Conservation (phyloP, 805 yeast genomes). For the Spathaspora boniae region DNA sequence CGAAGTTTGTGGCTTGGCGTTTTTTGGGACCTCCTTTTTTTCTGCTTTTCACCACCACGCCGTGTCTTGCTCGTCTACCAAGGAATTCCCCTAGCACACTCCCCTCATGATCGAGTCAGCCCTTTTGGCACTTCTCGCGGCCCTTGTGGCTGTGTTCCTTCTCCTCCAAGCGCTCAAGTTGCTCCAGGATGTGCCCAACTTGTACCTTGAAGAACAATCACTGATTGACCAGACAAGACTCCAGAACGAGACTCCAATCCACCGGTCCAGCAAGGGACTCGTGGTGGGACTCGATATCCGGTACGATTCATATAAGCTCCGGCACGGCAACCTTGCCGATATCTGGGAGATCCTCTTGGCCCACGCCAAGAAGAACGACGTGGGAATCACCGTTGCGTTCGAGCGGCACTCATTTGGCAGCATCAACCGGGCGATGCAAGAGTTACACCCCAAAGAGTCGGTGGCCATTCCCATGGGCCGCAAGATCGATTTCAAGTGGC, state of each 20-base stretch:
- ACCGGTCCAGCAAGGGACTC: conserved; percentile 69
- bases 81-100: too few relatives aligned
- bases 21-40: too few relatives aligned
- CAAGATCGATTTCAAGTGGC: conserved; percentile 6
- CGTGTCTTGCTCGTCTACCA: too few relatives aligned
- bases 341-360: conserved; percentile 55
- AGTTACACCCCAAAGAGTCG: conserved; percentile 1
- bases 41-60: too few relatives aligned
- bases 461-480: neutral
- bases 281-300: conserved; percentile 67
- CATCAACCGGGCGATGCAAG: conserved; percentile 2
- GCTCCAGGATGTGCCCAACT: conserved; percentile 53
- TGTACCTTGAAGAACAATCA: conserved; percentile 63
- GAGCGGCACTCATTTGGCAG: conserved; percentile 7
- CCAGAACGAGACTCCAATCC: conserved; percentile 67
- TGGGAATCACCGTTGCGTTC: conserved; percentile 21
- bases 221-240: conserved; percentile 61
- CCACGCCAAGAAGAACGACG: conserved; percentile 12
- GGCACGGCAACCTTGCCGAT: conserved; percentile 77
- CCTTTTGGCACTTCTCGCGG: conserved; percentile 19
- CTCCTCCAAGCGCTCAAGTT: conserved; percentile 26
- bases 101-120: too few relatives aligned
- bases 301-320: conserved; percentile 53
- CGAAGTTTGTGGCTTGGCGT: too few relatives aligned
- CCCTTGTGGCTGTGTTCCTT: conserved; percentile 16